These are phyloP conservation scores for Leccinum obscurum DNA, from an alignment of 768 basidiomycete genomes.

Conservation along the genomic window DNA sequence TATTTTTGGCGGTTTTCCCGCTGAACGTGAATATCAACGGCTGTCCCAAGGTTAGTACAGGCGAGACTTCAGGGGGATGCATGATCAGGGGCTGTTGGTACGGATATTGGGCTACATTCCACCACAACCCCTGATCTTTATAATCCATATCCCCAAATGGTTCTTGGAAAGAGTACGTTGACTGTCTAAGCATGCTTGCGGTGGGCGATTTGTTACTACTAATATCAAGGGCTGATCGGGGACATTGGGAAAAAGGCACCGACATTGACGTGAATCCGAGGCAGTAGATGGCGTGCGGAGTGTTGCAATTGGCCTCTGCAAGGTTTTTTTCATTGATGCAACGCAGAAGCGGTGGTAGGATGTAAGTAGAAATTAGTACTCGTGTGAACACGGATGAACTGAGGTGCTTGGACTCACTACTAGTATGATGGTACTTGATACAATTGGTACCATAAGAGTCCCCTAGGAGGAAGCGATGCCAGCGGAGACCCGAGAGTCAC, in stretches of 20 bases:
- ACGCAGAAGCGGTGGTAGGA: background rate
- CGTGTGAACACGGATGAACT: background rate
- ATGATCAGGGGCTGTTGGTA: slow-evolving; percentile 16
- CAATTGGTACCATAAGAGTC: background rate
- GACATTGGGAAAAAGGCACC: slow-evolving; percentile 1
- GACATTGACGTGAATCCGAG: slow-evolving; percentile 2
- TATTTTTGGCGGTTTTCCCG: slow-evolving; percentile 32
- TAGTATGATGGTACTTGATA: background rate
- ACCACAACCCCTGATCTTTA: slow-evolving; percentile 17
- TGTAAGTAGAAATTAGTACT: background rate
- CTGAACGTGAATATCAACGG: slow-evolving; percentile 32
- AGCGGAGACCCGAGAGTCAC: background rate
- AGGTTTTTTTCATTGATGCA: background rate
- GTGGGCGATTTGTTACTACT: slow-evolving; percentile 1
- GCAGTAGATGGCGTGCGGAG: background rate
- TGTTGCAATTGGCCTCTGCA: background rate
- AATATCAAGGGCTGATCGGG: slow-evolving; percentile 2
- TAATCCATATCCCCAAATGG: slow-evolving; percentile 13
- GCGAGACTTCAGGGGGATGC: slow-evolving; percentile 16
- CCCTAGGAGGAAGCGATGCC: background rate
- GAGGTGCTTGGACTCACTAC: slow-evolving; percentile 10
- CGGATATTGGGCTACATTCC: slow-evolving; percentile 15
- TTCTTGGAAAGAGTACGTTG: slow-evolving; percentile 13
- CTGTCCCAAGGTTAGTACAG: slow-evolving; percentile 25
- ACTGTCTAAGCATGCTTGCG: slow-evolving; percentile 18